These are phyloP conservation scores for Funneliformis caledonium DNA, from an alignment of 371 early-diverging fungal genomes.

Conservation along the genomic window DNA sequence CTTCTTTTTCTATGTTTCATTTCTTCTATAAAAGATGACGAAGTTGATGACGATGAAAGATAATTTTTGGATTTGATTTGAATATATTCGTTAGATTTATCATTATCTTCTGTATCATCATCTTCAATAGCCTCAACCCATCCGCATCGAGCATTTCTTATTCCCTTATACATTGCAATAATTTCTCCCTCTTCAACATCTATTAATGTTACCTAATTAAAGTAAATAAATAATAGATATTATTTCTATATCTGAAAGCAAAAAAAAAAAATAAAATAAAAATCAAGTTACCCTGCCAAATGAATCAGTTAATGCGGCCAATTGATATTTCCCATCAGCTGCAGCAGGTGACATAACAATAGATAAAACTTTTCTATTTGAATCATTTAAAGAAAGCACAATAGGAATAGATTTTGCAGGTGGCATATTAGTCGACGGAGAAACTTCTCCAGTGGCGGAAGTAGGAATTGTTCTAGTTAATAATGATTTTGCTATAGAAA, in stretches of 20 bases:
- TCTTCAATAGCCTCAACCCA: constrained; percentile 21
- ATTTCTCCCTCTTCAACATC: constrained; percentile 27
- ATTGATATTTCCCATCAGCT: constrained; percentile 14
- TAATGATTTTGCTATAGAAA: constrained; percentile 1
- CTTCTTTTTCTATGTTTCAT: not conserved
- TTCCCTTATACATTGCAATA: constrained; percentile 6
- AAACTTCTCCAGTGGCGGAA: not conserved
- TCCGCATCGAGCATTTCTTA: constrained; percentile 15
- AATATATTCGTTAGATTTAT: not conserved
- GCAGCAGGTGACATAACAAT: constrained; percentile 16
- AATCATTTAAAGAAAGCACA: not conserved
- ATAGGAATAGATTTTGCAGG: constrained; percentile 1
- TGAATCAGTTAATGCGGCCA: constrained; percentile 9
- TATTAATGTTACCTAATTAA: not conserved
- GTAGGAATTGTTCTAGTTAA: not conserved
- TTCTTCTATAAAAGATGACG: not conserved
- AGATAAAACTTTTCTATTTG: constrained; percentile 13
- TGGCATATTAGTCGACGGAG: not conserved
- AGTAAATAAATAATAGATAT: not conserved
- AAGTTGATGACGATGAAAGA: not conserved
- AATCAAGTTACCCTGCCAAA: not conserved
- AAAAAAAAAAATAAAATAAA: not conserved
- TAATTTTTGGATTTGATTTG: not conserved
- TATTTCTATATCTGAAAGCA: not conserved
- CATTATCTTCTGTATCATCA: not conserved